These are phyloP conservation scores for Mortierella sp. DNA, from an alignment of 371 early-diverging fungal species.

Conservation along the genomic window DNA sequence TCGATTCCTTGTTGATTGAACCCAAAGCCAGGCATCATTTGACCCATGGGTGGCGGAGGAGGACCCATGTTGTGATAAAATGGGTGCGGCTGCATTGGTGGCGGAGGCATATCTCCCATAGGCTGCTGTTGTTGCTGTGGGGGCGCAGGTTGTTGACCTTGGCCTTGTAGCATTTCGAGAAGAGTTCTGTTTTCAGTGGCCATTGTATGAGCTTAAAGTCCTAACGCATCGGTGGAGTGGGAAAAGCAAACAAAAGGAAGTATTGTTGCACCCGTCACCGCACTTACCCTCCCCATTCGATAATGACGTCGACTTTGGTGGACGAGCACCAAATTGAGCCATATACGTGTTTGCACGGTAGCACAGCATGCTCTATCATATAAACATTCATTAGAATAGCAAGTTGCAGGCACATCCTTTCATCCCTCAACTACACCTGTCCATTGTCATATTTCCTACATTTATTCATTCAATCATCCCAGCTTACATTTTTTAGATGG, in stretches of 20 bases:
- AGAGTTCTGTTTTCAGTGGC: conserved; percentile 50
- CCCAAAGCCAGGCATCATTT: conserved; percentile 37
- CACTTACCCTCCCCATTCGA: neutral
- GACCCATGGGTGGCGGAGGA: conserved; percentile 36
- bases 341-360: neutral
- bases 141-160: conserved; percentile 5
- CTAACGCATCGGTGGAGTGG: neutral
- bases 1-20: conserved; percentile 37
- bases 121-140: conserved; percentile 19
- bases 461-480: neutral
- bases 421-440: too few relatives aligned
- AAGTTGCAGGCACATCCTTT: too few relatives aligned
- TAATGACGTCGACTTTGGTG: neutral
- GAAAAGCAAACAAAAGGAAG: conserved; percentile 1
- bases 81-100: conserved; percentile 23
- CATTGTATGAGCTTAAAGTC: conserved; percentile 20
- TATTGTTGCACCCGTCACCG: neutral
- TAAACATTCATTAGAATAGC: too few relatives aligned
- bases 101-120: conserved; percentile 27
- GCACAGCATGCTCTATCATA: neutral
- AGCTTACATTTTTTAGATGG: conserved; percentile 1
- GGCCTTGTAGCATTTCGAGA: conserved; percentile 56
- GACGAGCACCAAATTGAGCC: too few relatives aligned
- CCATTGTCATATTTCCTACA: too few relatives aligned
- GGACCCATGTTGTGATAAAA: conserved; percentile 37